phyloP scores from a whole-genome alignment of 179 eudicot genomes.

The Corrigiola litoralis region DNA sequence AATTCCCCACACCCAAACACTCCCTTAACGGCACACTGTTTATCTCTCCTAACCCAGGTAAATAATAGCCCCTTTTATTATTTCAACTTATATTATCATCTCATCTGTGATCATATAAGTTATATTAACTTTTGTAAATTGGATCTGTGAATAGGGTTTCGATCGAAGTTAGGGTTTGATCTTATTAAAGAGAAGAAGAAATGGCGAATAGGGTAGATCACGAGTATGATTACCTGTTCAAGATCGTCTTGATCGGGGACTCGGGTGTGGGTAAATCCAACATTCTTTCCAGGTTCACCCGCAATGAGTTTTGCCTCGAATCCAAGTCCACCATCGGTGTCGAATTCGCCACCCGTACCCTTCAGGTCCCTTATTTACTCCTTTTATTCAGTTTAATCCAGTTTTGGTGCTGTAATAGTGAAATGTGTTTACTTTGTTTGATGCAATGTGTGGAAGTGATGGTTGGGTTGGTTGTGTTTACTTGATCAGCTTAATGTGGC shows the following conservation, averaged over 20 bases:
- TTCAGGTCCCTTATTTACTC: constrained; percentile 33
- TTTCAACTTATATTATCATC: too few species aligned
- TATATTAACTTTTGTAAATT: not conserved
- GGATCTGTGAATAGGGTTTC: constrained; percentile 13
- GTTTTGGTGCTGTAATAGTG: not conserved
- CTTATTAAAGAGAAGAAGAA: not conserved
- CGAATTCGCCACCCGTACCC: constrained; percentile 62
- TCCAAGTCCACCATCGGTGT: constrained; percentile 69
- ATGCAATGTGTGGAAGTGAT: too few species aligned
- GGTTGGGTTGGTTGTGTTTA: too few species aligned
- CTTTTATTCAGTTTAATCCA: not conserved
- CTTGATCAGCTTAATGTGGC: too few species aligned
- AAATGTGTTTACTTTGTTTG: not conserved
- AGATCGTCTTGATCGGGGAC: constrained; percentile 66
- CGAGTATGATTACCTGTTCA: constrained; percentile 62
- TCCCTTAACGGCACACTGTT: not conserved
- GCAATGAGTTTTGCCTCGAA: constrained; percentile 64
- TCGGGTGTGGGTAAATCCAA: constrained; percentile 73
- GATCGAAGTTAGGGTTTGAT: constrained; percentile 32
- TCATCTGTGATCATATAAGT: not conserved
- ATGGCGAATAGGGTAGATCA: constrained; percentile 66
- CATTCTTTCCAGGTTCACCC: constrained; percentile 59
- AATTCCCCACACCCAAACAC: constrained; percentile 7
- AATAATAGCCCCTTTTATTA: not conserved
- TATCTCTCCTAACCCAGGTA: not conserved